Conservation (phyloP, 345 rosid genomes). For the Litchi chinensis region DNA sequence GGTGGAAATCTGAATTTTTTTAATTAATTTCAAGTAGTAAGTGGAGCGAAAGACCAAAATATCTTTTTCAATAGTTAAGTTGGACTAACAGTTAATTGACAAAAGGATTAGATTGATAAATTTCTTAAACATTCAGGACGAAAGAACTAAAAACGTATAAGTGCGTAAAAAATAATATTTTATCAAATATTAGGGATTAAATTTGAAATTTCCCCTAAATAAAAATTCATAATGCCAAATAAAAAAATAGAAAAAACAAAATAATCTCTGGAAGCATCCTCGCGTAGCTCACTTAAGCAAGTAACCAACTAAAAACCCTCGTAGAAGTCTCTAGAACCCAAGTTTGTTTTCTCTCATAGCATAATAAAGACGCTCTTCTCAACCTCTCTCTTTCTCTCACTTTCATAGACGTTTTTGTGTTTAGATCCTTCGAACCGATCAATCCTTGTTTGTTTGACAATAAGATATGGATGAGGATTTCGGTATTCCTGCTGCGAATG, state of each 20-base stretch:
- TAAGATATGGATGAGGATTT: slow-evolving; percentile 60
- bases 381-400: neutral
- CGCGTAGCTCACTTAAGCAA: neutral
- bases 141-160: no score
- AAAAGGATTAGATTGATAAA: no score
- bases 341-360: neutral
- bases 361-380: neutral
- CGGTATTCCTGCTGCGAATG: slow-evolving; percentile 51
- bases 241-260: neutral
- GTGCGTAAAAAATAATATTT: no score
- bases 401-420: neutral
- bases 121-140: no score
- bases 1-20: no score
- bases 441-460: neutral
- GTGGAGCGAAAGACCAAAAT: no score
- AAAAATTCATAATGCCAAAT: no score
- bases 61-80: no score
- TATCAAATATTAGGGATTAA: no score
- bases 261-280: slow-evolving; percentile 18
- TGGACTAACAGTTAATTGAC: no score
- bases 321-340: slow-evolving; percentile 55
- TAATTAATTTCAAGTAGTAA: no score
- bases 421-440: neutral
- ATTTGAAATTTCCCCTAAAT: no score
- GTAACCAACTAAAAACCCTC: neutral